Conservation (phyloP, 371 early-diverging fungal species). For the Saksenaea oblongispora region DNA sequence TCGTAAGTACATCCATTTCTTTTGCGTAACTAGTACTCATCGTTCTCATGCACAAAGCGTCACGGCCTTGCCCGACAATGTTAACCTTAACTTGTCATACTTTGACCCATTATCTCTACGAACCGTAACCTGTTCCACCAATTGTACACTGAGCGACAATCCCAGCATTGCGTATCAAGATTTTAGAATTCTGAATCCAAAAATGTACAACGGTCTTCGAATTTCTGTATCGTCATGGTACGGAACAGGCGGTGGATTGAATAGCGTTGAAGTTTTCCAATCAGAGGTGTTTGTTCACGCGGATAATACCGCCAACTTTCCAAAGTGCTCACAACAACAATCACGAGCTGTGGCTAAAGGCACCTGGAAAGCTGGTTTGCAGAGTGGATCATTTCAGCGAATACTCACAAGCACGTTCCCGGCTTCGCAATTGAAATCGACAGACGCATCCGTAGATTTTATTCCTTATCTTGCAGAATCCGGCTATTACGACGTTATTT, state of each 20-base stretch:
- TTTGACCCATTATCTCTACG: conserved; percentile 55
- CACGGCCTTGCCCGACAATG: conserved; percentile 48
- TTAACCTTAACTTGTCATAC: conserved; percentile 57
- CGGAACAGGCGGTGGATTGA: conserved; percentile 73
- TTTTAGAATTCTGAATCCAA: conserved; percentile 52
- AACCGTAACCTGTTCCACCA: conserved; percentile 51
- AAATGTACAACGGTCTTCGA: conserved; percentile 52
- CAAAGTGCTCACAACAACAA: conserved; percentile 10
- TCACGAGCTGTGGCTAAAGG: conserved; percentile 25
- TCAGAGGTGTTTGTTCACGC: conserved; percentile 40
- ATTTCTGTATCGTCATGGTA: conserved; percentile 73
- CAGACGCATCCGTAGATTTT: conserved; percentile 46
- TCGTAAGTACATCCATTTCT: conserved; percentile 31
- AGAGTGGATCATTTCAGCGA: conserved; percentile 24
- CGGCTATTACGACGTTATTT: conserved; percentile 64
- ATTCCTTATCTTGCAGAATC: conserved; percentile 63
- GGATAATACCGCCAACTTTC: conserved; percentile 4
- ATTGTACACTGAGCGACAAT: conserved; percentile 59
- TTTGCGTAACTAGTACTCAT: not conserved
- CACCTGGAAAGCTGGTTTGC: conserved; percentile 16
- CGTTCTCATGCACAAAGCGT: conserved; percentile 20
- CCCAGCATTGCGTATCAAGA: conserved; percentile 56
- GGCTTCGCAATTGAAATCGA: conserved; percentile 16
- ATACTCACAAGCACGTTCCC: conserved; percentile 25
- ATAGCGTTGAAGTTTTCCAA: conserved; percentile 69